These are phyloP conservation scores for Metschnikowia hibisci DNA, from an alignment of 805 yeast genomes.

Conservation along the genomic window DNA sequence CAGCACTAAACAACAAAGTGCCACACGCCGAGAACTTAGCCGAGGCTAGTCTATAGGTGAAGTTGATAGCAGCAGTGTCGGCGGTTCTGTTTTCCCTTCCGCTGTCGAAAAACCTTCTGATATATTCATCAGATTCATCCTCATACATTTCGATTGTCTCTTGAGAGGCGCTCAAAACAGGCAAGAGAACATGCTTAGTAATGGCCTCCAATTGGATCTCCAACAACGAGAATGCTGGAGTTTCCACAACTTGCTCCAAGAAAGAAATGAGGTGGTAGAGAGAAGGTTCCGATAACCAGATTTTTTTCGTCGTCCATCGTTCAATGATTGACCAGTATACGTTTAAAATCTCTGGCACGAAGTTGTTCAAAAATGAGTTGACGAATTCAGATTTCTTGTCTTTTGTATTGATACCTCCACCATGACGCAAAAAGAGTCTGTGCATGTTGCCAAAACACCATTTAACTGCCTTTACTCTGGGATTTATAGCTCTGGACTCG, in stretches of 20 bases:
- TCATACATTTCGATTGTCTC: slow-evolving; percentile 41
- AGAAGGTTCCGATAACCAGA: slow-evolving; percentile 40
- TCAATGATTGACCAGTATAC: slow-evolving; percentile 44
- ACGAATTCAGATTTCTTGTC: slow-evolving; percentile 30
- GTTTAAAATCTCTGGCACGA: slow-evolving; percentile 41
- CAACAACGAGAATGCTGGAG: slow-evolving; percentile 36
- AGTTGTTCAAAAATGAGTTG: slow-evolving; percentile 28
- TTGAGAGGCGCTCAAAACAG: slow-evolving; percentile 37
- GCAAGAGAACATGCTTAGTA: slow-evolving; percentile 37
- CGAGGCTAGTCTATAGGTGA: slow-evolving; percentile 36
- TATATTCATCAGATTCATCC: slow-evolving; percentile 45
- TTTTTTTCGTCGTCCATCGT: slow-evolving; percentile 34
- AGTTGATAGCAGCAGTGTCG: slow-evolving; percentile 48
- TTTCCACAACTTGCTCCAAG: slow-evolving; percentile 39
- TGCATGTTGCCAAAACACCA: slow-evolving; percentile 45
- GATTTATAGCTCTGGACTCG: slow-evolving; percentile 36
- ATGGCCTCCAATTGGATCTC: slow-evolving; percentile 40
- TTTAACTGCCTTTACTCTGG: slow-evolving; percentile 39
- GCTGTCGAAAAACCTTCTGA: slow-evolving; percentile 43
- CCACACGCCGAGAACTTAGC: slow-evolving; percentile 39
- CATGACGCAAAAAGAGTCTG: slow-evolving; percentile 40
- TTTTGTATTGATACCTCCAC: slow-evolving; percentile 39
- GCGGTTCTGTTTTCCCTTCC: slow-evolving; percentile 46
- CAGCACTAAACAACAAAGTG: slow-evolving; percentile 26
- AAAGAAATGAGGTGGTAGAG: slow-evolving; percentile 42